Evolutionary conservation across 106 monocot genomes (phyloP), one percentile per base, ranked within the genome.

Genomic region (Iris macrosiphon): DNA sequence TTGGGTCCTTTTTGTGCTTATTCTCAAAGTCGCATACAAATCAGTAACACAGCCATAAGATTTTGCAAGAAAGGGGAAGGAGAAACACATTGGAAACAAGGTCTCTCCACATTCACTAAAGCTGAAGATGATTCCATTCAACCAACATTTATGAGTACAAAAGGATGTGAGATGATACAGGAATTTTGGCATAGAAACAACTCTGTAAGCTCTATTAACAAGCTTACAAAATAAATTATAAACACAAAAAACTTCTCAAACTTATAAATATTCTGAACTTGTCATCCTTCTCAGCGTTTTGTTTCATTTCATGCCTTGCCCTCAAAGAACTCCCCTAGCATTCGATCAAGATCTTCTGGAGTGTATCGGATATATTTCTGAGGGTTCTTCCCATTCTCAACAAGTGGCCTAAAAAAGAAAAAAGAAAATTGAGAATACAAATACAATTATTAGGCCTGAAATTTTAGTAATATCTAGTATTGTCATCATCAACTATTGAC

Each of bases 321-420:
- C 40, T 93, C 83, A 21, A 93, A 93, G 61, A 93, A 83, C 45
- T 84, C 74, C 7, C 78, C 69, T 4, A 93, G 53, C 73, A 88
- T 75, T 21, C 72, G 52, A 1, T 88, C 84, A 11, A 93, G 77
- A 37, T 81, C 83, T 41, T 88, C 93, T 4, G 80, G 75, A 17
- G 65, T 75, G 55, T 84, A 84, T 60, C 65, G 74, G n/a, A 80
- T 59, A 45, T 80, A 84, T 37, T 75, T 93, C 45, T 75, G 73
- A 11, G 77, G 83, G 51, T 87, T 83, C 64, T 81, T 88, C n/a
- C 75, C 71, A 37, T 51, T 72, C 68, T 93, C 93, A 45, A 93
- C 57, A n/a, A 84, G 39, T 33, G 77, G 80, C 52, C 93, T 93
- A 41, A 12, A 57, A 22, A 49, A 61, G 60, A 16, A 41, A 17